A percentile compares a stretch with the other conserved stretches of the same genome.
Conservation (phyloP, 2,329 filamentous ascomycete species). For the Teratosphaeria viscida region DNA sequence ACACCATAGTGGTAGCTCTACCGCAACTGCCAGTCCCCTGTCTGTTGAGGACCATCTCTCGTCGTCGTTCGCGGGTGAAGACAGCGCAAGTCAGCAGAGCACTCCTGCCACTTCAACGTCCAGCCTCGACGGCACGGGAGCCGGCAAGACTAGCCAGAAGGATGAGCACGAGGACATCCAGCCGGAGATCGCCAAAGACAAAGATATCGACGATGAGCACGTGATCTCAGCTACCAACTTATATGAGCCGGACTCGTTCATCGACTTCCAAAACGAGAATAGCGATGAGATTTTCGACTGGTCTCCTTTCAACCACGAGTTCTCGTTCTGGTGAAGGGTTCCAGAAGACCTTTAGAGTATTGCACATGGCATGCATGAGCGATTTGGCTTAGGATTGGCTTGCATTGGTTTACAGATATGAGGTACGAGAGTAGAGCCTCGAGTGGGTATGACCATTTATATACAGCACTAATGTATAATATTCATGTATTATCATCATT, state of each 20-base stretch:
- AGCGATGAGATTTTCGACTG: background rate
- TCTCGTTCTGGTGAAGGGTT: background rate
- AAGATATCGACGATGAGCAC: background rate
- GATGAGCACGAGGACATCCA: background rate
- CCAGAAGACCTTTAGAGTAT: background rate
- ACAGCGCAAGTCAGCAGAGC: background rate
- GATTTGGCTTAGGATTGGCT: too few relatives aligned
- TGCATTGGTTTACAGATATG: too few relatives aligned
- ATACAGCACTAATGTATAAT: too few relatives aligned
- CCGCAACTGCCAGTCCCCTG: background rate
- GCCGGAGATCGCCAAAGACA: background rate
- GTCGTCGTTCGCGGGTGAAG: background rate
- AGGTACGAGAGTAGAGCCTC: too few relatives aligned
- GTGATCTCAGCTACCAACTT: background rate
- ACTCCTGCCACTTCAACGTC: background rate
- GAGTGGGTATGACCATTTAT: too few relatives aligned
- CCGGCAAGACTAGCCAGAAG: background rate
- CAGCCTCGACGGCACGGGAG: background rate
- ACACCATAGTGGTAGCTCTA: background rate
- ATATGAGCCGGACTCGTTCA: background rate
- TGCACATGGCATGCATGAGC: background rate
- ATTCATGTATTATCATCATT: too few relatives aligned
- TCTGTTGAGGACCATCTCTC: background rate
- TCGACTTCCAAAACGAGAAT: background rate
- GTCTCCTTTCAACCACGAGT: background rate